Percentiles rank a stretch among this genome's conserved stretches.
Evolutionary conservation across 2,329 filamentous ascomycete species (phyloP).

Genomic region (Phialophora expanda): DNA sequence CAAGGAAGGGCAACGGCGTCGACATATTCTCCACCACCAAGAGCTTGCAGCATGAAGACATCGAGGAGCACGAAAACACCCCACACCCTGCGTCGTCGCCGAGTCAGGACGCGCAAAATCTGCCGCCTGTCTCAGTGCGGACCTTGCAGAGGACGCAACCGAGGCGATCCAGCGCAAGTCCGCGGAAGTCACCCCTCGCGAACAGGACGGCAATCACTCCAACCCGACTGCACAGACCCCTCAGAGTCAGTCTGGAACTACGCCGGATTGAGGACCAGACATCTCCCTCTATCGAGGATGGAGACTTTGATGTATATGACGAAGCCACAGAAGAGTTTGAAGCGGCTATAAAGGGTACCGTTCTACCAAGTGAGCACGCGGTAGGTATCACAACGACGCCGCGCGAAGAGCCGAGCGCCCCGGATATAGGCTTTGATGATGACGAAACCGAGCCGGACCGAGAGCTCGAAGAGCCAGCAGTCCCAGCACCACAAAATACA

Average conservation of each 20-base stretch:
- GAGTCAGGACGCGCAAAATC: slow-evolving; percentile 33
- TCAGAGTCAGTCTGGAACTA: slow-evolving; percentile 23
- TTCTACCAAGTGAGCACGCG: slow-evolving; percentile 20
- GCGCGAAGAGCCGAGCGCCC: slow-evolving; percentile 28
- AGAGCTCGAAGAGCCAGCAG: slow-evolving; percentile 21
- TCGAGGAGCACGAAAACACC: slow-evolving; percentile 33
- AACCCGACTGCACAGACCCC: slow-evolving; percentile 24
- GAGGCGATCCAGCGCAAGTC: slow-evolving; percentile 19
- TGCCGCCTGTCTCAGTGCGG: slow-evolving; percentile 1
- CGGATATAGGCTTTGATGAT: slow-evolving; percentile 31
- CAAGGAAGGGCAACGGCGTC: slow-evolving; percentile 37
- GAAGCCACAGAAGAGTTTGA: slow-evolving; percentile 18
- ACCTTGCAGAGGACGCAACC: slow-evolving; percentile 1
- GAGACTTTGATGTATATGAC: slow-evolving; percentile 4
- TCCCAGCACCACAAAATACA: slow-evolving; percentile 25
- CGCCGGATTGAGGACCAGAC: slow-evolving; percentile 15
- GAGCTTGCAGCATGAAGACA: slow-evolving; percentile 30
- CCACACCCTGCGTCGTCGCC: slow-evolving; percentile 46
- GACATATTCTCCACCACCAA: slow-evolving; percentile 34
- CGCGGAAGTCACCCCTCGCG: slow-evolving; percentile 29
- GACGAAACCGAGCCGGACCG: slow-evolving; percentile 33
- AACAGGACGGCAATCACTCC: slow-evolving; percentile 27
- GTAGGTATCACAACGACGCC: slow-evolving; percentile 18
- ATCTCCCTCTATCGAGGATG: slow-evolving; percentile 19
- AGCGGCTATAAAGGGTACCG: background rate